phyloP scores from a whole-genome alignment of 345 rosid species.

The Psidium friedrichsthalianum region DNA sequence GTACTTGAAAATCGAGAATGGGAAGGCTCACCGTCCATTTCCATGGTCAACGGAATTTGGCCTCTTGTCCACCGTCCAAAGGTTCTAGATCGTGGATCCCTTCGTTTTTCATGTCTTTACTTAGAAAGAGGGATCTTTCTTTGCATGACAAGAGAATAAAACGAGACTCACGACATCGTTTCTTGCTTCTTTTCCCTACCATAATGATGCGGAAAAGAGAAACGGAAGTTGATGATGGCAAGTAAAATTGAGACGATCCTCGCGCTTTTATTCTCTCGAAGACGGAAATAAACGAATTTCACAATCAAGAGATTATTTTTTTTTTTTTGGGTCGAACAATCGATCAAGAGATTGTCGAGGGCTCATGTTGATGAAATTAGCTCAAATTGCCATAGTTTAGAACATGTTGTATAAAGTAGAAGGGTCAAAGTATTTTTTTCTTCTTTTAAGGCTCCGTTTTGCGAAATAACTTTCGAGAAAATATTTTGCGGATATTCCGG shows the following conservation, averaged over 20 bases:
- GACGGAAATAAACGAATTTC: not conserved
- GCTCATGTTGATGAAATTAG: not conserved
- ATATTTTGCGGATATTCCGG: no score
- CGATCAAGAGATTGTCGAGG: not conserved
- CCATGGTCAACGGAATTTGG: not conserved
- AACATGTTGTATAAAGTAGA: not conserved
- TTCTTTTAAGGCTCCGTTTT: not conserved
- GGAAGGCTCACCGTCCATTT: not conserved
- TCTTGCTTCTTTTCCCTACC: not conserved
- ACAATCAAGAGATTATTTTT: not conserved
- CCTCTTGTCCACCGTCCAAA: not conserved
- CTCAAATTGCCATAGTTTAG: not conserved
- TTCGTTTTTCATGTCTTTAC: not conserved
- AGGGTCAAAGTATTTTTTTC: not conserved
- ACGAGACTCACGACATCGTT: not conserved
- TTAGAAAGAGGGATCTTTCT: not conserved
- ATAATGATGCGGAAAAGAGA: not conserved
- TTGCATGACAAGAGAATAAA: not conserved
- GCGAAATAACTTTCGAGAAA: no score
- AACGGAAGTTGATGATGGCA: not conserved
- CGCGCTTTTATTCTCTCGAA: not conserved
- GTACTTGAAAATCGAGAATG: not conserved
- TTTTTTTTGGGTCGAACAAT: no score
- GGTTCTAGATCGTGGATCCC: not conserved
- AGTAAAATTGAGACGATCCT: not conserved